Evolutionary conservation across 306 rosid species (phyloP).

Genomic region (Pterocarpus macrocarpus): DNA sequence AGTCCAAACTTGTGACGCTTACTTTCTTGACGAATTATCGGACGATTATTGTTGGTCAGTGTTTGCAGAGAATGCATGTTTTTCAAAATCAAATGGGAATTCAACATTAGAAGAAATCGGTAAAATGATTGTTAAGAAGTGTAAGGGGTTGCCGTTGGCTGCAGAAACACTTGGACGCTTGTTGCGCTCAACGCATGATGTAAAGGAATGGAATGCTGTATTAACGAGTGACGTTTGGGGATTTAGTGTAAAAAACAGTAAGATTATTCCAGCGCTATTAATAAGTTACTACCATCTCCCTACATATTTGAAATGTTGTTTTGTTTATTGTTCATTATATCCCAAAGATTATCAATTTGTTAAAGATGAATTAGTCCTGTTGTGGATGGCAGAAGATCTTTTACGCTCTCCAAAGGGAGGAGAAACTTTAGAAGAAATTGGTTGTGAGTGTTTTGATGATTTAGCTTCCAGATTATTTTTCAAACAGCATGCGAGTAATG

Average conservation of each 20-base stretch:
- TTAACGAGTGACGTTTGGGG: slow-evolving; percentile 19
- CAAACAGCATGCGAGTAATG: no score
- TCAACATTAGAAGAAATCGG: background rate
- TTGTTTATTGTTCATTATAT: slow-evolving; percentile 55
- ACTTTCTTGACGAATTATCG: background rate
- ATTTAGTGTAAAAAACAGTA: background rate
- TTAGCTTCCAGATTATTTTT: slow-evolving; percentile 5
- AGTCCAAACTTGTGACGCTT: background rate
- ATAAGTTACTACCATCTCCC: slow-evolving; percentile 54
- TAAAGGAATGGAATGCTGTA: slow-evolving; percentile 11
- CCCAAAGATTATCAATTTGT: slow-evolving; percentile 43
- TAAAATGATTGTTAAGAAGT: slow-evolving; percentile 11
- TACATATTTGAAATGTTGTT: slow-evolving; percentile 45
- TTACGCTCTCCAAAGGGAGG: background rate
- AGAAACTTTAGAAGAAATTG: background rate
- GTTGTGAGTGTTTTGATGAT: slow-evolving; percentile 5
- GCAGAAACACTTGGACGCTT: slow-evolving; percentile 44
- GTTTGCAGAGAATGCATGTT: background rate
- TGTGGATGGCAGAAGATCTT: slow-evolving; percentile 43
- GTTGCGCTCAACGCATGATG: background rate
- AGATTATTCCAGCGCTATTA: slow-evolving; percentile 25
- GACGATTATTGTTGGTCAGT: background rate
- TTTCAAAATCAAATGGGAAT: background rate
- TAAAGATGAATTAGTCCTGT: slow-evolving; percentile 4
- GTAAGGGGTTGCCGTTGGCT: slow-evolving; percentile 59